Conservation (phyloP, 352 stramenopile genomes). For the Globisporangium paroecandrum region DNA sequence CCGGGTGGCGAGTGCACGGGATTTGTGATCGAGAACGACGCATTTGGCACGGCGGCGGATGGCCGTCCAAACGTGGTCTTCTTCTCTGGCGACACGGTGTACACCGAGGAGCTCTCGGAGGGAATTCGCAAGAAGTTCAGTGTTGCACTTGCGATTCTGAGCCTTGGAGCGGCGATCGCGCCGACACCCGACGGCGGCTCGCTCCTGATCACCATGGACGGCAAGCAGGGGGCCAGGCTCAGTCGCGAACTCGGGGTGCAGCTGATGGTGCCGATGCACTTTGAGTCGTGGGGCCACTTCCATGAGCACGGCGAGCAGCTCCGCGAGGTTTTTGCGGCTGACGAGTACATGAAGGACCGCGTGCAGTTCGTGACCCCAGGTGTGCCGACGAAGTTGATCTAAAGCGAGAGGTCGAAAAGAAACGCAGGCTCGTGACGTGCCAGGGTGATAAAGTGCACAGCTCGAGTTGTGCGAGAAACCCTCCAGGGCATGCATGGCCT, state of each 20-base stretch:
- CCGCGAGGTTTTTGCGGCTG: conserved; percentile 12
- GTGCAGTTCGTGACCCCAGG: conserved; percentile 22
- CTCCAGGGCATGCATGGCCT: too few species aligned
- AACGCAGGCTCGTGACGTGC: too few species aligned
- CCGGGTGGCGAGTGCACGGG: conserved; percentile 31
- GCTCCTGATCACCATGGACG: conserved; percentile 32
- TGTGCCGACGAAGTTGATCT: conserved; percentile 12
- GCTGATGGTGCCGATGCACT: conserved; percentile 39
- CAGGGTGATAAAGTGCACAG: too few species aligned
- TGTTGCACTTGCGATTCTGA: conserved; percentile 32
- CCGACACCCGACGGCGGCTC: conserved; percentile 13
- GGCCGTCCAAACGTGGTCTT: conserved; percentile 36
- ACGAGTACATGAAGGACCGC: conserved; percentile 24
- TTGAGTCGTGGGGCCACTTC: conserved; percentile 47
- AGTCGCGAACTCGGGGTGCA: conserved; percentile 24
- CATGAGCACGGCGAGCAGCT: conserved; percentile 11
- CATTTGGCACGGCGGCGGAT: conserved; percentile 28
- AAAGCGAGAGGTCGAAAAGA: too few species aligned
- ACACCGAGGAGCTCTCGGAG: conserved; percentile 27
- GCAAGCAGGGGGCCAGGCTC: conserved; percentile 21
- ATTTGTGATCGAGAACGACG: conserved; percentile 32
- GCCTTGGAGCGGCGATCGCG: conserved; percentile 26
- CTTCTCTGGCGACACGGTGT: conserved; percentile 36
- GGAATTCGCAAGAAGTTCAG: conserved; percentile 28
- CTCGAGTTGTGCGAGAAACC: too few species aligned